Conservation (phyloP, 1,284 basidiomycete genomes). For the Ustilago bromivora region DNA sequence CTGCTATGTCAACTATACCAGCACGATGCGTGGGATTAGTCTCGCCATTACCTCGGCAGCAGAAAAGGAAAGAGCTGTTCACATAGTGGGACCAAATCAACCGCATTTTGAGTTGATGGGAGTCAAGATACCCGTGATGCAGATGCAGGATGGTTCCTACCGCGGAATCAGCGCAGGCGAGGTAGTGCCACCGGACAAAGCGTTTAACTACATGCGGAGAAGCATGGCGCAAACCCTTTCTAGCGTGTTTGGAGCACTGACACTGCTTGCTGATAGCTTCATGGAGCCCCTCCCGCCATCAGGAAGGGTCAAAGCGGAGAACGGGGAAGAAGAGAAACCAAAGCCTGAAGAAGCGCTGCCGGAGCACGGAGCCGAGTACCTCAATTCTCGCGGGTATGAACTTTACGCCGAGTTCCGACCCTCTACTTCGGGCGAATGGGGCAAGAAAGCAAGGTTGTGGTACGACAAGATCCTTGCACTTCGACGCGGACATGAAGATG, state of each 20-base stretch:
- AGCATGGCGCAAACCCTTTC: conserved; percentile 65
- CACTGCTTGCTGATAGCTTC: conserved; percentile 63
- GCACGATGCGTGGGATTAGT: conserved; percentile 45
- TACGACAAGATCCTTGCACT: conserved; percentile 61
- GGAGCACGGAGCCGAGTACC: conserved; percentile 38
- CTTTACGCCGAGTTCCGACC: conserved; percentile 66
- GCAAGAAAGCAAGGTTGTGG: conserved; percentile 61
- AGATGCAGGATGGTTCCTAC: conserved; percentile 79
- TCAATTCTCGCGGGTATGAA: conserved; percentile 58
- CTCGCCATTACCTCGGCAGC: conserved; percentile 36
- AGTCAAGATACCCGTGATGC: conserved; percentile 86
- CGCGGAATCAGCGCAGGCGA: conserved; percentile 81
- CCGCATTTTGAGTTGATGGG: conserved; percentile 93
- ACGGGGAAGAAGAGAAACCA: not conserved
- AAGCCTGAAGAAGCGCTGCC: not conserved
- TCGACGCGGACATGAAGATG: conserved; percentile 34
- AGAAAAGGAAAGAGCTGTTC: conserved; percentile 63
- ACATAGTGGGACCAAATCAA: conserved; percentile 79
- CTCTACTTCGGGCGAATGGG: conserved; percentile 66
- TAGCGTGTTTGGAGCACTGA: conserved; percentile 63
- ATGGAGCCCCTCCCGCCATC: conserved; percentile 21
- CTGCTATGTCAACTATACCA: conserved; percentile 92
- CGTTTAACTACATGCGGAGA: conserved; percentile 63
- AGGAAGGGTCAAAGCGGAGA: not conserved
- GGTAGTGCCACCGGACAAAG: conserved; percentile 78